phyloP scores from a whole-genome alignment of 2,329 filamentous ascomycete species.

The Hypoxylon rubiginosum region DNA sequence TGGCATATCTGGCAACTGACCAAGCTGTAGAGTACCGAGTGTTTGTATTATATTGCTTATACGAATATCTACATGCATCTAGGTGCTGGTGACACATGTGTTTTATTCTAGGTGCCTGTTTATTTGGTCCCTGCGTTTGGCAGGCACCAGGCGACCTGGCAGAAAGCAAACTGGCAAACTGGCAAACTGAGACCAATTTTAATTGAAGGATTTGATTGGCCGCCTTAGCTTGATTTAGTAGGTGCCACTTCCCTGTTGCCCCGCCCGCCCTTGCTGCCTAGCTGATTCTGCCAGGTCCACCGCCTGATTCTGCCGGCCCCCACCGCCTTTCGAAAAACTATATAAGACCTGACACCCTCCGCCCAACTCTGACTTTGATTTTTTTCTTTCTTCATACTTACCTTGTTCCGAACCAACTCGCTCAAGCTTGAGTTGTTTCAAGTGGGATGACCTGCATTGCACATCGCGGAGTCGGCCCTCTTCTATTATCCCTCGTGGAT shows the following conservation, averaged over 20 bases:
- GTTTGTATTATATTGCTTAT: not conserved
- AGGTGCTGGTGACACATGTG: too few species aligned
- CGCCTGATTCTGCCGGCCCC: constrained; percentile 8
- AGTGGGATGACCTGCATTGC: constrained; percentile 67
- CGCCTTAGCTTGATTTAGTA: too few species aligned
- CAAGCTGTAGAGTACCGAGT: too few species aligned
- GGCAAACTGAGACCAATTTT: too few species aligned
- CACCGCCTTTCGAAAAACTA: constrained; percentile 10
- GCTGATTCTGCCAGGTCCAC: too few species aligned
- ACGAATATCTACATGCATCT: not conserved
- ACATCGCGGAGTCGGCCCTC: constrained; percentile 65
- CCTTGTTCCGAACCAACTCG: constrained; percentile 49
- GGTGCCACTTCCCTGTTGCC: not conserved
- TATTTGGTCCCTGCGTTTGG: too few species aligned
- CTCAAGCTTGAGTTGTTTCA: constrained; percentile 48
- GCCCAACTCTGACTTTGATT: too few species aligned
- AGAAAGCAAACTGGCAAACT: too few species aligned
- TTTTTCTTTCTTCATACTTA: constrained; percentile 53
- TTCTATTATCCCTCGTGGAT: constrained; percentile 52
- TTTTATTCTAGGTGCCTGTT: too few species aligned
- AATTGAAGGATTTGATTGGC: too few species aligned
- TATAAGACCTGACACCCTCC: constrained; percentile 24
- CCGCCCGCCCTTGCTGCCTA: not conserved
- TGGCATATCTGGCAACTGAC: too few species aligned
- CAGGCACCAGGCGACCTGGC: too few species aligned